Percentiles rank a stretch among this genome's conserved stretches.
Conservation (phyloP, 495 filamentous ascomycete genomes). For the Aspergillus conjunctus region DNA sequence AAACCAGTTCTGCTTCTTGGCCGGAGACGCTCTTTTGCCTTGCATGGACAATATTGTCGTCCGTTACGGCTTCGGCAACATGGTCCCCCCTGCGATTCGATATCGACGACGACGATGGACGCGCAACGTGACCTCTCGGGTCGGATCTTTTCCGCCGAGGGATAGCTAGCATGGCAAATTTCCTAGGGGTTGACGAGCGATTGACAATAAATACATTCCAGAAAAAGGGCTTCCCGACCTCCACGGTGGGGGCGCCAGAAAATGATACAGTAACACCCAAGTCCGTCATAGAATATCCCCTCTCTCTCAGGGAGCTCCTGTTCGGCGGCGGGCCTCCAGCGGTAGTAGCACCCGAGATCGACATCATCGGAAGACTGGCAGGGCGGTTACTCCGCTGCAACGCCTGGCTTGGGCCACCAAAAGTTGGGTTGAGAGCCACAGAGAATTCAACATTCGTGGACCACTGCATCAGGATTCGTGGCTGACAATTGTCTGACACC, state of each 20-base stretch:
- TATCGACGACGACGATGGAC: slow-evolving; percentile 50
- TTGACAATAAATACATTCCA: slow-evolving; percentile 93
- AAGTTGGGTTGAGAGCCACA: slow-evolving; percentile 61
- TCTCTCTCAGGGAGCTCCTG: slow-evolving; percentile 57
- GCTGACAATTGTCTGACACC: slow-evolving; percentile 66
- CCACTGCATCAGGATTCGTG: slow-evolving; percentile 79
- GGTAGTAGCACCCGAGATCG: slow-evolving; percentile 33
- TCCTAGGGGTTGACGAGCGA: slow-evolving; percentile 65
- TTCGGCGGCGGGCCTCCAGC: slow-evolving; percentile 38
- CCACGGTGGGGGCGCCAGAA: slow-evolving; percentile 60
- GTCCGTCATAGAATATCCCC: slow-evolving; percentile 53
- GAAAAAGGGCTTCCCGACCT: slow-evolving; percentile 74
- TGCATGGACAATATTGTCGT: slow-evolving; percentile 81
- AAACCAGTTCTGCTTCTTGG: slow-evolving; percentile 75
- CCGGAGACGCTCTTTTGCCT: slow-evolving; percentile 73
- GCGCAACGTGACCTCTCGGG: slow-evolving; percentile 57
- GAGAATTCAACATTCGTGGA: slow-evolving; percentile 82
- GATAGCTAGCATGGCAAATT: slow-evolving; percentile 77
- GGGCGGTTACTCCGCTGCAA: slow-evolving; percentile 54
- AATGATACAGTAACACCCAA: slow-evolving; percentile 78
- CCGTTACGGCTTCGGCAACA: slow-evolving; percentile 76
- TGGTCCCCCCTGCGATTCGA: slow-evolving; percentile 46
- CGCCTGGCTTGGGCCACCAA: slow-evolving; percentile 61
- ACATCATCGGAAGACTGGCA: slow-evolving; percentile 52
- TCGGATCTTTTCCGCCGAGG: slow-evolving; percentile 74